phyloP scores from a whole-genome alignment of 495 filamentous ascomycete genomes.

The Pyronema omphalodes region DNA sequence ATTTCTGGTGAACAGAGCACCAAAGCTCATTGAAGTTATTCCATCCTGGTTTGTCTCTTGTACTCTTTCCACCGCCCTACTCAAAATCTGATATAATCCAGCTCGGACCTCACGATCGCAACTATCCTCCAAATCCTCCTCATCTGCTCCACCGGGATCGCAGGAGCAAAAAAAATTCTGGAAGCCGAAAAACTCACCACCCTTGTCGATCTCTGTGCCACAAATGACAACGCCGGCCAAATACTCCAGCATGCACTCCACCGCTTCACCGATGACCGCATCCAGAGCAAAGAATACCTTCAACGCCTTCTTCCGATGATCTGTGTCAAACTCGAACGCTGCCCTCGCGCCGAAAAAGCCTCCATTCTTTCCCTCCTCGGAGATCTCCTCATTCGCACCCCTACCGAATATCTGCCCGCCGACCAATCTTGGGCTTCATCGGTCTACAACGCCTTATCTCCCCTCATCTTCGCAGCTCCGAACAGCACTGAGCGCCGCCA shows the following conservation, averaged over 20 bases:
- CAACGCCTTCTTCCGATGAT: conserved; percentile 6
- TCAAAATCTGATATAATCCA: conserved; percentile 11
- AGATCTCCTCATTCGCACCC: conserved; percentile 11
- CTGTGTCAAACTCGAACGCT: not conserved
- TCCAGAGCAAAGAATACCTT: not conserved
- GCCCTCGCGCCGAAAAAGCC: not conserved
- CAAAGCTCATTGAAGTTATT: conserved; percentile 32
- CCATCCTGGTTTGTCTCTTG: conserved; percentile 30
- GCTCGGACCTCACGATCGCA: conserved; percentile 32
- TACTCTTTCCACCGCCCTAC: not conserved
- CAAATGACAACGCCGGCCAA: conserved; percentile 33
- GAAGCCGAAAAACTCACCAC: conserved; percentile 31
- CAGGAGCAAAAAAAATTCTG: conserved; percentile 31
- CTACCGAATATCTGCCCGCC: not conserved
- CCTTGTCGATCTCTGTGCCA: conserved; percentile 34
- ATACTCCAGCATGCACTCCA: conserved; percentile 36
- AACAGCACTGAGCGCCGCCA: not conserved
- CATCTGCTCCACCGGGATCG: conserved; percentile 24
- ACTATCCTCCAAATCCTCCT: conserved; percentile 37
- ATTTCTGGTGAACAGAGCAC: conserved; percentile 33
- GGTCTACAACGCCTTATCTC: not conserved
- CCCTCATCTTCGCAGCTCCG: not conserved
- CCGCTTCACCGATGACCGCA: conserved; percentile 14
- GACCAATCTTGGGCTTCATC: not conserved
- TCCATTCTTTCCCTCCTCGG: conserved; percentile 11